Percentiles rank a stretch among this genome's conserved stretches.
These are phyloP conservation scores for Kondoa subrosea DNA, from an alignment of 768 basidiomycete species.

Conservation along the genomic window DNA sequence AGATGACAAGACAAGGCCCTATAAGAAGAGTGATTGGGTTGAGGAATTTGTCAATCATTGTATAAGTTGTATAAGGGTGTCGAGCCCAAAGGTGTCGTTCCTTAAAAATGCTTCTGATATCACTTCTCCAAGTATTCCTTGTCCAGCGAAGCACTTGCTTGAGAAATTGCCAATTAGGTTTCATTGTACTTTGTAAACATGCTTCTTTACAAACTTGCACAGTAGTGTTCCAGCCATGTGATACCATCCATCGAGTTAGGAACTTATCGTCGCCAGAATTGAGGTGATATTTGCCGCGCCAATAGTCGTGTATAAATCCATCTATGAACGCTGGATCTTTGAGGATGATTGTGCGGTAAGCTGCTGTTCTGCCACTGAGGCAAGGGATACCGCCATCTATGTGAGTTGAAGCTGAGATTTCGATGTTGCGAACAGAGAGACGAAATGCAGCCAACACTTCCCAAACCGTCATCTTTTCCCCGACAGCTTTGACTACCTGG, in stretches of 20 bases:
- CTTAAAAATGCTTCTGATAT: slow-evolving; percentile 72
- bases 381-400: slow-evolving; percentile 86
- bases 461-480: slow-evolving; percentile 72
- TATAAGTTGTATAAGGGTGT: slow-evolving; percentile 66
- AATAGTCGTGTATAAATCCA: slow-evolving; percentile 84
- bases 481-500: slow-evolving; percentile 69
- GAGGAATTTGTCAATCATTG: slow-evolving; percentile 62
- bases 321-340: slow-evolving; percentile 86
- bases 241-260: slow-evolving; percentile 89
- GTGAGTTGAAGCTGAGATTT: slow-evolving; percentile 72
- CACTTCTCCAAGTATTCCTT: slow-evolving; percentile 81
- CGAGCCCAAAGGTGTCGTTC: slow-evolving; percentile 72
- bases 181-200: slow-evolving; percentile 81
- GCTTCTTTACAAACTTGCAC: slow-evolving; percentile 44
- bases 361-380: slow-evolving; percentile 79
- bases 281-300: slow-evolving; percentile 84
- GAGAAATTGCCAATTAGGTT: slow-evolving; percentile 87
- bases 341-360: slow-evolving; percentile 81
- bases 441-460: slow-evolving; percentile 87
- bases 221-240: slow-evolving; percentile 87
- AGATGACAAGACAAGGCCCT: slow-evolving; percentile 61
- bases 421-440: slow-evolving; percentile 81
- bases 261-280: slow-evolving; percentile 76
- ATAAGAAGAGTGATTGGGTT: slow-evolving; percentile 73
- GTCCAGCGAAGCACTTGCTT: slow-evolving; percentile 90